Evolutionary conservation across 2,329 filamentous ascomycete species (phyloP).

Genomic region (Cytospora leucostoma): DNA sequence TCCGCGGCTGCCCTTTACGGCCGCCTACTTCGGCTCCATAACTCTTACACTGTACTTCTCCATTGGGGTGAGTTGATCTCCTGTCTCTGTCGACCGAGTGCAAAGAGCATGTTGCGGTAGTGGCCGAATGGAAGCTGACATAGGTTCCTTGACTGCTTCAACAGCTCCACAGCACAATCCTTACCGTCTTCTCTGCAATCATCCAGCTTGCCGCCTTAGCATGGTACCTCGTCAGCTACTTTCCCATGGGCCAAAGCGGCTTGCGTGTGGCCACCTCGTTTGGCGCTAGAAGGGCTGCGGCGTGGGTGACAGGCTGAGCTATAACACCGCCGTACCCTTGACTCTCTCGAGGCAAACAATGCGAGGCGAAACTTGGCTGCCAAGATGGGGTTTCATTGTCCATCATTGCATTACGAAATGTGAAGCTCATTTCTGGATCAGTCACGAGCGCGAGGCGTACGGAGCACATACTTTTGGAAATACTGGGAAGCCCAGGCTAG

Average conservation of each 20-base stretch:
- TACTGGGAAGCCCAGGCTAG: not conserved
- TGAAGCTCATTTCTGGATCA: slow-evolving; percentile 6
- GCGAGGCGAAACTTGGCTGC: not conserved
- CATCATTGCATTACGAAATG: not conserved
- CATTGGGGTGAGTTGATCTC: slow-evolving; percentile 71
- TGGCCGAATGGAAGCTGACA: slow-evolving; percentile 13
- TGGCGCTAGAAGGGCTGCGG: slow-evolving; percentile 77
- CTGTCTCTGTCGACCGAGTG: slow-evolving; percentile 2
- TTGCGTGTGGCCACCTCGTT: slow-evolving; percentile 84
- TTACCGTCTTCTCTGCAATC: slow-evolving; percentile 83
- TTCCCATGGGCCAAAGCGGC: slow-evolving; percentile 92
- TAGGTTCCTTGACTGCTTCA: slow-evolving; percentile 31
- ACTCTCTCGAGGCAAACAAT: not conserved
- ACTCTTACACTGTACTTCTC: slow-evolving; percentile 88
- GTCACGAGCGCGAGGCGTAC: slow-evolving; percentile 20
- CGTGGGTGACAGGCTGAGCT: slow-evolving; percentile 79
- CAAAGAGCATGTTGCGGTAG: not conserved
- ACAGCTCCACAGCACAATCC: slow-evolving; percentile 78
- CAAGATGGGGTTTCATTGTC: not conserved
- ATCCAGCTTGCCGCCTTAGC: slow-evolving; percentile 79
- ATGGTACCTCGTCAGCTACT: slow-evolving; percentile 97
- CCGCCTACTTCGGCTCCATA: slow-evolving; percentile 93
- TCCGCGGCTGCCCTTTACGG: slow-evolving; percentile 86
- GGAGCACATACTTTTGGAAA: slow-evolving; percentile 9
- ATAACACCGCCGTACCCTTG: not conserved